These are phyloP conservation scores for Hanseniaspora gamundiae DNA, from an alignment of 1,139 yeast genomes.

Conservation along the genomic window DNA sequence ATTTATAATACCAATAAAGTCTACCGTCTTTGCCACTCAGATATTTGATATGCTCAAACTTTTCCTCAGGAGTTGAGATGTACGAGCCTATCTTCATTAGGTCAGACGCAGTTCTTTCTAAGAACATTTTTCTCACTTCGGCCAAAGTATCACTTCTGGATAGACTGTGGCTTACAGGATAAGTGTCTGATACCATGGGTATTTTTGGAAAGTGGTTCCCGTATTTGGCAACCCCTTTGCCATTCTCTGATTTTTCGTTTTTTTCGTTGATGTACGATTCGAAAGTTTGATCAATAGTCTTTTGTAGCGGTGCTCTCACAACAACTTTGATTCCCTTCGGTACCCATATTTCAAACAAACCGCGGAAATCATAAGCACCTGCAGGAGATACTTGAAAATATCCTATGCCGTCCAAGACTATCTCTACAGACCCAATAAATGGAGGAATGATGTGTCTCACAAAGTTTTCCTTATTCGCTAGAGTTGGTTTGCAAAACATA, in stretches of 20 bases:
- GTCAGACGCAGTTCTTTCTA: constrained; percentile 16
- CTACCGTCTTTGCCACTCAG: constrained; percentile 13
- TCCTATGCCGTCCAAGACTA: constrained; percentile 61
- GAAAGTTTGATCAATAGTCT: constrained; percentile 11
- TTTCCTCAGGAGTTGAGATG: constrained; percentile 13
- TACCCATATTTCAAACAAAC: constrained; percentile 35
- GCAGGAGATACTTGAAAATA: constrained; percentile 52
- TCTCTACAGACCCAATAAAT: constrained; percentile 53
- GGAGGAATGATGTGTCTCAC: constrained; percentile 48
- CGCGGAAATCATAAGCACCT: constrained; percentile 35
- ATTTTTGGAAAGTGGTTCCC: constrained; percentile 14
- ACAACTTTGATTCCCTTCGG: constrained; percentile 35
- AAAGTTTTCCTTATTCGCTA: constrained; percentile 25
- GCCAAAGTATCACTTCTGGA: constrained; percentile 9
- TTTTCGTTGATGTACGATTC: constrained; percentile 10
- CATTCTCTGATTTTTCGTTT: constrained; percentile 5
- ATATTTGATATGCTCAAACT: constrained; percentile 5
- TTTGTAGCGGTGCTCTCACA: constrained; percentile 28
- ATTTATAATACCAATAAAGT: constrained; percentile 21
- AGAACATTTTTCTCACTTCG: constrained; percentile 17
- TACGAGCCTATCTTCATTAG: constrained; percentile 12
- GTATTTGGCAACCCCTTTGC: background rate
- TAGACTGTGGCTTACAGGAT: constrained; percentile 12
- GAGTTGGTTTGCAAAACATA: constrained; percentile 8
- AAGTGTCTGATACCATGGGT: constrained; percentile 18